phyloP scores from a whole-genome alignment of 2,329 filamentous ascomycete species.

The Calonectria fujianensis region DNA sequence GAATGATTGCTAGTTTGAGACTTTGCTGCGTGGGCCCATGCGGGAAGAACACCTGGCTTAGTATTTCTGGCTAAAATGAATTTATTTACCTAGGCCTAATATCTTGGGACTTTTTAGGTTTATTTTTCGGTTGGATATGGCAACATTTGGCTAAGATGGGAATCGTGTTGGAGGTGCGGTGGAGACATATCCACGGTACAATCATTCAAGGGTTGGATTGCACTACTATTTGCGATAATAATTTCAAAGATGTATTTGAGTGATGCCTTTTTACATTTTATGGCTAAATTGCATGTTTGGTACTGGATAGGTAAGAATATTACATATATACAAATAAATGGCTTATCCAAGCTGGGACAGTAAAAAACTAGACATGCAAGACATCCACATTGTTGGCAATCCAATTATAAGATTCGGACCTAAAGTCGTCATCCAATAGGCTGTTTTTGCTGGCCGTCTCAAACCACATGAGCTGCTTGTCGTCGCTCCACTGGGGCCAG shows the following conservation, averaged over 20 bases:
- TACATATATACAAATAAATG: not conserved
- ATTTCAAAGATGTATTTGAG: not conserved
- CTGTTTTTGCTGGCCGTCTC: conserved; percentile 56
- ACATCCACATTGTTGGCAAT: conserved; percentile 51
- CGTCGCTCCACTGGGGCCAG: conserved; percentile 66
- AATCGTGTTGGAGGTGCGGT: no score
- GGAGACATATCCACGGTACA: no score
- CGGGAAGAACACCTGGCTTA: no score
- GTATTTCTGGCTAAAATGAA: no score
- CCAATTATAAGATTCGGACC: conserved; percentile 55
- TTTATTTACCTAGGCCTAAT: no score
- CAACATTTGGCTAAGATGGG: no score
- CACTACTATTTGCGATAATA: not conserved
- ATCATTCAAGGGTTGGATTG: no score
- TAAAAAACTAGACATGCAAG: conserved; percentile 50
- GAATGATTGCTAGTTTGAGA: no score
- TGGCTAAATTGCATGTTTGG: not conserved
- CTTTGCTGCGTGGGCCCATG: no score
- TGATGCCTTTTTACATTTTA: not conserved
- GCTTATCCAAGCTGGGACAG: not conserved
- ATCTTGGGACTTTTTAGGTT: no score
- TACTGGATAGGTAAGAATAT: not conserved
- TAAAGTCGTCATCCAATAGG: conserved; percentile 62
- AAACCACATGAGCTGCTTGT: conserved; percentile 71
- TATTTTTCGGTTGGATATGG: no score